Conservation (phyloP, 352 stramenopile genomes). For the Pythium oligandrum region DNA sequence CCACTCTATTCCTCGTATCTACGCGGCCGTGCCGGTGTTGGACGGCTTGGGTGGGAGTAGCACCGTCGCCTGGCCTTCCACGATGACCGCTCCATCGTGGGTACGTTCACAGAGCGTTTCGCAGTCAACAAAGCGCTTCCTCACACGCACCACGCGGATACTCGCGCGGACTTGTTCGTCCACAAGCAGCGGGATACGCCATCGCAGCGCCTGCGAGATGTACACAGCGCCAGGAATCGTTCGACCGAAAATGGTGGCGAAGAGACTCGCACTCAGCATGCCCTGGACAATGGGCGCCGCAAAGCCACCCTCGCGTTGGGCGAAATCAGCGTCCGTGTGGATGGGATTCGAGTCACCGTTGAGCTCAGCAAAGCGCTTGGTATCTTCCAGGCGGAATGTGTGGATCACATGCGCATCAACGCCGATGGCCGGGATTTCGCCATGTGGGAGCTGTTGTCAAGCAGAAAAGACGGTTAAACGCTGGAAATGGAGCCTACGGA, state of each 20-base stretch:
- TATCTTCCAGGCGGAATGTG: conserved; percentile 58
- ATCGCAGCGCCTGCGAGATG: conserved; percentile 66
- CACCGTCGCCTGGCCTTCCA: conserved; percentile 66
- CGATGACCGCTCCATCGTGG: conserved; percentile 39
- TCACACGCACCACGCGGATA: conserved; percentile 55
- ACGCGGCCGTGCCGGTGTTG: no score
- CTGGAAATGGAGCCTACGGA: no score
- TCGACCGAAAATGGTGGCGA: conserved; percentile 77
- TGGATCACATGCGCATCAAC: conserved; percentile 55
- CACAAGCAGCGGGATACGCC: conserved; percentile 56
- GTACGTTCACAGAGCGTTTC: conserved; percentile 59
- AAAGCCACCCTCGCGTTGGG: conserved; percentile 15
- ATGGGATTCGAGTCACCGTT: conserved; percentile 77
- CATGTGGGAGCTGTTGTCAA: conserved; percentile 34
- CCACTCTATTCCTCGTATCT: no score
- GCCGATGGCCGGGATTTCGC: conserved; percentile 41
- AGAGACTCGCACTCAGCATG: conserved; percentile 75
- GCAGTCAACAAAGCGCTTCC: conserved; percentile 71
- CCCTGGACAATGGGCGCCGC: conserved; percentile 64
- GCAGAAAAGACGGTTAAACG: not conserved
- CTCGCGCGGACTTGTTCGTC: conserved; percentile 48
- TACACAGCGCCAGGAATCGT: conserved; percentile 72
- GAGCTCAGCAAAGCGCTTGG: conserved; percentile 49
- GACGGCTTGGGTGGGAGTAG: conserved; percentile 30
- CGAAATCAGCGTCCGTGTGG: conserved; percentile 53